Conservation (phyloP, 805 yeast genomes). For the Helenozyma rhizophorensis region DNA sequence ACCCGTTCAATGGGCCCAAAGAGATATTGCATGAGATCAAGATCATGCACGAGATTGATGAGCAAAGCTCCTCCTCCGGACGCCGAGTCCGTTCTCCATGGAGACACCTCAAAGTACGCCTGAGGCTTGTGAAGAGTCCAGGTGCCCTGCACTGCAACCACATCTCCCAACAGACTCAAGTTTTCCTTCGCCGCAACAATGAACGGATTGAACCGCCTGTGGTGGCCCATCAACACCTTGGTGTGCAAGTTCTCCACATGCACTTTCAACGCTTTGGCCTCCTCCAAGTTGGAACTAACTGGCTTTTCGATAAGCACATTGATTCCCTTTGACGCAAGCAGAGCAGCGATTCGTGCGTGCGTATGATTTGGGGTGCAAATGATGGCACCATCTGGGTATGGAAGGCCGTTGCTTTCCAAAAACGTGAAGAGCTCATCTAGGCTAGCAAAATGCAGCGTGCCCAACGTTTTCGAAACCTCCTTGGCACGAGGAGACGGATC, state of each 20-base stretch:
- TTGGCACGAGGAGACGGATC: conserved; percentile 32
- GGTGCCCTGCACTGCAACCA: conserved; percentile 35
- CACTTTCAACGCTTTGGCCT: conserved; percentile 26
- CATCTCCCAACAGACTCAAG: conserved; percentile 24
- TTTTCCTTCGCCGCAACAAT: conserved; percentile 30
- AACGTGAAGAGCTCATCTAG: conserved; percentile 24
- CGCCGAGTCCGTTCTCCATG: conserved; percentile 27
- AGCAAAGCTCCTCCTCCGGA: conserved; percentile 35
- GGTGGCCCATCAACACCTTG: conserved; percentile 35
- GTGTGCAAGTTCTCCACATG: conserved; percentile 21
- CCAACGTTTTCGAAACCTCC: conserved; percentile 23
- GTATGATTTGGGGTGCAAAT: conserved; percentile 39
- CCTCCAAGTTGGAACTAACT: conserved; percentile 26
- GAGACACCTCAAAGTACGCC: conserved; percentile 26
- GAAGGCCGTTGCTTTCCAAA: conserved; percentile 16
- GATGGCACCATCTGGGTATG: conserved; percentile 34
- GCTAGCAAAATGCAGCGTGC: conserved; percentile 20
- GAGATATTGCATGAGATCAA: conserved; percentile 34
- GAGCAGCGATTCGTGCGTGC: conserved; percentile 28
- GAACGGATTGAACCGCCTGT: conserved; percentile 37
- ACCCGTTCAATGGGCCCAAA: conserved; percentile 35
- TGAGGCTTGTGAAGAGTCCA: conserved; percentile 36
- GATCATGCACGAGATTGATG: conserved; percentile 37
- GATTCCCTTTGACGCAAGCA: conserved; percentile 30
- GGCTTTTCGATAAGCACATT: conserved; percentile 37